Evolutionary conservation across 768 basidiomycete species (phyloP), one percentile per base, ranked within the genome.

Genomic region (Boletus edulis): DNA sequence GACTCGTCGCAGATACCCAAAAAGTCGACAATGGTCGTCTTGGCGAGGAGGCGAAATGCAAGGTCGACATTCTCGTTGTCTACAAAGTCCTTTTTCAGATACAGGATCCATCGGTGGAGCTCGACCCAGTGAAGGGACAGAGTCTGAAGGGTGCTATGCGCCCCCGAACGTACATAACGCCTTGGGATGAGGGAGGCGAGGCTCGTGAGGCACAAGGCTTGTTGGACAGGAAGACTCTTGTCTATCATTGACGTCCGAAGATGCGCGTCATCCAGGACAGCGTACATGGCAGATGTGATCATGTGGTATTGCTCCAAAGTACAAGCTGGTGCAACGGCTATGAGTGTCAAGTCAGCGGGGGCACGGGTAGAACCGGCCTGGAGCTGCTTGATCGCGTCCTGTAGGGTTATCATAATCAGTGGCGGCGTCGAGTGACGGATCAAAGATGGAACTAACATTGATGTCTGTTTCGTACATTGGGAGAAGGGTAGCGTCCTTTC

Each of bases 91-190:
- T 1, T 43, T 46, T 65, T 67, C 13, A 69, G 50, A 48, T 65
- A 62, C 20, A 71, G n/a, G 43, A 69, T 51, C 68, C 68, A 69
- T 18, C 24, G 51, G 17, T 51, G 61, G 31, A 69, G 52, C 12
- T 49, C 18, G 29, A 15, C 11, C 67, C 67, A 71, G 45, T 54
- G 63, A 22, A 4, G 32, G 31, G 22, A 34, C n/a, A 70, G 40
- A 10, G 34, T 41, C 13, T 46, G 51, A 37, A 61, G 20, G 3
- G 52, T 44, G 37, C 42, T 22, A 10, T 39, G 44, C 27, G 9
- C 47, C n/a, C 14, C 57, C 22, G 59, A 31, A 32, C n/a, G 39
- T 34, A 32, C 31, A 17, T 18, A 20, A n/a, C 53, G 55, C 6
- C 43, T 41, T 12, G 47, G 51, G 20, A 67, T 13, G 14, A 64